phyloP scores from a whole-genome alignment of 2,329 filamentous ascomycete genomes.

The Fusarium sarcochroum region DNA sequence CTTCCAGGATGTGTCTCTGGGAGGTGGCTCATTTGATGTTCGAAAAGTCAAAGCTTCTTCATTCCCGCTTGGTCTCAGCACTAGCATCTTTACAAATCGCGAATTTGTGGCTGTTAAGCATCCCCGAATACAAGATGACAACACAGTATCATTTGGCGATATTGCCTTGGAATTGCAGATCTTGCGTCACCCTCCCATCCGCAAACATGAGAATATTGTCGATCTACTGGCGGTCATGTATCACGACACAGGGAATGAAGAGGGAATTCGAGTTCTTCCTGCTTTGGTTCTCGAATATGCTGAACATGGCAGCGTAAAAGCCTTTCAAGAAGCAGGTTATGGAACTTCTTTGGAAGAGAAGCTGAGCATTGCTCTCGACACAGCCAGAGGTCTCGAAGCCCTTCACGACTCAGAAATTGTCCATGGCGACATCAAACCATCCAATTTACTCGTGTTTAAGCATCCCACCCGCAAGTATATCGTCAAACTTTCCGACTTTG shows the following conservation, averaged over 20 bases:
- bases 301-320: constrained; percentile 3
- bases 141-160: neutral
- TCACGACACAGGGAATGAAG: constrained; percentile 2
- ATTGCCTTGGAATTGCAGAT: constrained; percentile 10
- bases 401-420: constrained; percentile 4
- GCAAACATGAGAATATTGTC: constrained; percentile 11
- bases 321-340: constrained; percentile 13
- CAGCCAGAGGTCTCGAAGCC: neutral
- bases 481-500: constrained; percentile 8
- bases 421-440: constrained; percentile 7
- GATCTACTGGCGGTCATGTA: constrained; percentile 10
- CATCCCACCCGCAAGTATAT: neutral
- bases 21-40: constrained; percentile 14
- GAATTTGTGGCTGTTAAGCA: constrained; percentile 11
- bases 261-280: constrained; percentile 1
- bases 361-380: neutral
- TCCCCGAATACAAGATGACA: constrained; percentile 4
- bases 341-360: neutral
- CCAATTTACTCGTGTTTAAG: constrained; percentile 9
- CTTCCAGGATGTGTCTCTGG: constrained; percentile 7
- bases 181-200: neutral
- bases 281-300: constrained; percentile 11
- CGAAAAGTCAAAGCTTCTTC: constrained; percentile 12
- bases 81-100: neutral
- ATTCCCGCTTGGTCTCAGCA: constrained; percentile 2